Percentiles rank a stretch among this genome's conserved stretches.
These are phyloP conservation scores for Cryptosporidium sp. DNA, from an alignment of 169 alveolate genomes.

Conservation along the genomic window DNA sequence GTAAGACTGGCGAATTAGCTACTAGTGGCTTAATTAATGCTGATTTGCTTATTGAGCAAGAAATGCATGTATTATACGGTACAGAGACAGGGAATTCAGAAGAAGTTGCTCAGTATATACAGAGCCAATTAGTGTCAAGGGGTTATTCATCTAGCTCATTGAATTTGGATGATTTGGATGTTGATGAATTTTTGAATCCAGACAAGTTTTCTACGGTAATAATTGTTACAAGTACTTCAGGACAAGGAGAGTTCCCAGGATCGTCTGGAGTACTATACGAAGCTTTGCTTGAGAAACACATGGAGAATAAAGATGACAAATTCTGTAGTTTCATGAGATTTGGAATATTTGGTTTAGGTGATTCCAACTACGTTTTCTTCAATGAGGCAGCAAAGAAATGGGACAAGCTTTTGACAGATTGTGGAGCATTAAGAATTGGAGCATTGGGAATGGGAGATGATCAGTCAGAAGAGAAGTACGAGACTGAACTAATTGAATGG, in stretches of 20 bases:
- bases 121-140: conserved; percentile 41
- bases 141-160: conserved; percentile 38
- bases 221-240: conserved; percentile 68
- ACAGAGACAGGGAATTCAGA: conserved; percentile 80
- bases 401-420: conserved; percentile 76
- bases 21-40: background rate
- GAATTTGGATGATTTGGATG: conserved; percentile 66
- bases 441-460: conserved; percentile 78
- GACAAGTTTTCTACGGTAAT: conserved; percentile 29
- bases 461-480: conserved; percentile 78
- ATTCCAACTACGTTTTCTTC: conserved; percentile 79
- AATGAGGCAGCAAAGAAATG: conserved; percentile 80
- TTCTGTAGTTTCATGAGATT: conserved; percentile 45
- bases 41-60: background rate
- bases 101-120: conserved; percentile 74
- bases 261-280: conserved; percentile 40
- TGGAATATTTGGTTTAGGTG: conserved; percentile 81
- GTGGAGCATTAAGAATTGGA: conserved; percentile 79
- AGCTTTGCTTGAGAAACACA: background rate
- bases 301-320: conserved; percentile 1
- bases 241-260: conserved; percentile 75
- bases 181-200: conserved; percentile 60
- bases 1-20: conserved; percentile 2
- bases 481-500: conserved; percentile 78
- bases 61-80: conserved; percentile 74